Base-by-base conservation (phyloP, 129 eudicot species). In the Flaveria linearis region DNA sequence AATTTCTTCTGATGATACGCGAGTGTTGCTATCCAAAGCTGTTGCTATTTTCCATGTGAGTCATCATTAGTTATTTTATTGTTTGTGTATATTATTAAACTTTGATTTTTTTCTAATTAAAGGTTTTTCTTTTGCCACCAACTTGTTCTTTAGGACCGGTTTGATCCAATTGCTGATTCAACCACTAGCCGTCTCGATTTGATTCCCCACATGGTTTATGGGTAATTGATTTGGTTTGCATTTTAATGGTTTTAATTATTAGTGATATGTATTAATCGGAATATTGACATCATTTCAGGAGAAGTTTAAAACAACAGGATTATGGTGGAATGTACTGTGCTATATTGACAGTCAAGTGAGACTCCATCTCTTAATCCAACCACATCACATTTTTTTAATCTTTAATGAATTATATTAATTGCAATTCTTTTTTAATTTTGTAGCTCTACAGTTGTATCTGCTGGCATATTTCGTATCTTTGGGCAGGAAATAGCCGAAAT, bases 281-380 rank as follows among this genome's bases (percentile, higher is more conserved):
- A 7, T 43, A 51, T 20, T 69, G 67, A 63, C 70, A 17, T 78
- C 45, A 62, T 43, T 88, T 71, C 90, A 94, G 99, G 82, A 81
- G 88, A 82, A 71, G 76, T 18, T 49, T 77, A 60, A 86, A 80
- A 67, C 91, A 84, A 33, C 88, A 80, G 62, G 94, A 95, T 20
- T 91, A 84, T 81, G 96, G 96, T 45, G 94, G 99, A 76, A 91
- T 95, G 94, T 86, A 84, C 49, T 91, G 96, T 82, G 97, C 92
- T 45, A 55, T 89, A 69, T 74, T 95, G 67, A 86, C 86, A 15
- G 96, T 91, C 76, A 83, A 86, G 99, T 95, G 69, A 89, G 97
- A 69, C 68, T 43, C 42, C 71, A 17, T 73, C 23, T 26, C 10
- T 56, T 17, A 0, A 14, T 63, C 5, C 30, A 41, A 17, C 9